These are phyloP conservation scores for Trichomonas gallinae DNA, from an alignment of 208 protist genomes.

Conservation along the genomic window DNA sequence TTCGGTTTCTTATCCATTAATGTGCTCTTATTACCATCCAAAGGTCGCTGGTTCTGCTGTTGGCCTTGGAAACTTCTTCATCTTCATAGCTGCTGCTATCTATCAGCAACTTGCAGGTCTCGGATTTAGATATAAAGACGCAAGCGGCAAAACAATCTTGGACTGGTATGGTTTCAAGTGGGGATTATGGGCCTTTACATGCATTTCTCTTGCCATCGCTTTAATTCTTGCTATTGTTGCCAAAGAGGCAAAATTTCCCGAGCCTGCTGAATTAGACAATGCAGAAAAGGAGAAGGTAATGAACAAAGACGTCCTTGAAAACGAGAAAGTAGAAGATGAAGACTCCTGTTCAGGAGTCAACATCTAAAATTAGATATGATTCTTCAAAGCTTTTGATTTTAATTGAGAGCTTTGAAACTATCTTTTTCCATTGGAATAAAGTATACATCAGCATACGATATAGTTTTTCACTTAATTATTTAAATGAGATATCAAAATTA, in stretches of 20 bases:
- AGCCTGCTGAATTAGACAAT: neutral
- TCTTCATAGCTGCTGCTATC: neutral
- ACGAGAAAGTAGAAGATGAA: neutral
- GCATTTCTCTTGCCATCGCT: neutral
- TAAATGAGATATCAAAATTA: too few relatives aligned
- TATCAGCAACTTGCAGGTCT: neutral
- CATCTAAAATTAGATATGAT: neutral
- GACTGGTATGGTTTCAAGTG: neutral
- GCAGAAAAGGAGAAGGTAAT: neutral
- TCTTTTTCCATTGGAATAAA: too few relatives aligned
- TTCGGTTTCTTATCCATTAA: neutral
- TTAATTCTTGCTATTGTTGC: neutral
- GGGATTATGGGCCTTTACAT: neutral
- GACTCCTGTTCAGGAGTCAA: neutral
- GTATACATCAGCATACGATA: too few relatives aligned
- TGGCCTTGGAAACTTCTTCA: neutral
- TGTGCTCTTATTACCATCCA: neutral
- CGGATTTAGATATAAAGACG: neutral
- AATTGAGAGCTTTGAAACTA: neutral
- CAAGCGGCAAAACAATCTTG: neutral
- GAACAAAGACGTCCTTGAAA: neutral
- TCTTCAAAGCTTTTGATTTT: neutral
- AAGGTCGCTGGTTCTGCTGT: neutral
- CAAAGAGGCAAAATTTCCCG: neutral
- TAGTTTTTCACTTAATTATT: too few relatives aligned